Conservation (phyloP, 768 basidiomycete genomes). For the Gloeostereum incarnatum region DNA sequence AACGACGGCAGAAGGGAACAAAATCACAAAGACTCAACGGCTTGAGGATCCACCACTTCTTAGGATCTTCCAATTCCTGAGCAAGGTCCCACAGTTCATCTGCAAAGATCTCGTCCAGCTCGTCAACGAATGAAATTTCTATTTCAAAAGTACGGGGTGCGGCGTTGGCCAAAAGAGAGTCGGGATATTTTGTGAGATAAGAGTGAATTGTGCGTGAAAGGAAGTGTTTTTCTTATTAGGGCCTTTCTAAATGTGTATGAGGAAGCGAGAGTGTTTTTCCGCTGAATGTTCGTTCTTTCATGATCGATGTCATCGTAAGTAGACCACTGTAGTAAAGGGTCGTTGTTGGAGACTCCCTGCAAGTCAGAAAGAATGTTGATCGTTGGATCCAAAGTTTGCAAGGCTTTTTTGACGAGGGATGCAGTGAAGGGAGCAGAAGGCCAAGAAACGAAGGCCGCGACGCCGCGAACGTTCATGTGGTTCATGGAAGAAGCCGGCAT, state of each 20-base stretch:
- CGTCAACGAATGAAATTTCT: slow-evolving; percentile 85
- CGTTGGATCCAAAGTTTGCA: slow-evolving; percentile 17
- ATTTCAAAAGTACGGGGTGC: slow-evolving; percentile 76
- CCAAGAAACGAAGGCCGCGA: slow-evolving; percentile 29
- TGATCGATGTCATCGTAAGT: slow-evolving; percentile 86
- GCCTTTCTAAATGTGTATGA: slow-evolving; percentile 88
- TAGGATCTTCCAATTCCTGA: slow-evolving; percentile 38
- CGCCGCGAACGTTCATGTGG: no score
- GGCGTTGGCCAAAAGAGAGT: slow-evolving; percentile 42
- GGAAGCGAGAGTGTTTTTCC: slow-evolving; percentile 53
- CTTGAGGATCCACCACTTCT: slow-evolving; percentile 90
- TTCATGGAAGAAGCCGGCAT: no score
- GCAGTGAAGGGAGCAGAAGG: slow-evolving; percentile 39
- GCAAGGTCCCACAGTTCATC: slow-evolving; percentile 92
- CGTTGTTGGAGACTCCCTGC: no score
- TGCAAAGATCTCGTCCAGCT: slow-evolving; percentile 86
- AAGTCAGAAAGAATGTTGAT: slow-evolving; percentile 12
- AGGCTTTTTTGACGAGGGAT: slow-evolving; percentile 31
- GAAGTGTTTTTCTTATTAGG: slow-evolving; percentile 88
- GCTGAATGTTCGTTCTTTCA: slow-evolving; percentile 47
- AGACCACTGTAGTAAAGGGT: slow-evolving; percentile 25
- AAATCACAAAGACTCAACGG: slow-evolving; percentile 35
- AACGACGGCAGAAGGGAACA: not conserved
- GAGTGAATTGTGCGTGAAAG: slow-evolving; percentile 66
- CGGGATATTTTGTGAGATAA: slow-evolving; percentile 63